Base-by-base conservation (phyloP, 192 early-diverging fungal species). In the Radiomyces spectabilis region DNA sequence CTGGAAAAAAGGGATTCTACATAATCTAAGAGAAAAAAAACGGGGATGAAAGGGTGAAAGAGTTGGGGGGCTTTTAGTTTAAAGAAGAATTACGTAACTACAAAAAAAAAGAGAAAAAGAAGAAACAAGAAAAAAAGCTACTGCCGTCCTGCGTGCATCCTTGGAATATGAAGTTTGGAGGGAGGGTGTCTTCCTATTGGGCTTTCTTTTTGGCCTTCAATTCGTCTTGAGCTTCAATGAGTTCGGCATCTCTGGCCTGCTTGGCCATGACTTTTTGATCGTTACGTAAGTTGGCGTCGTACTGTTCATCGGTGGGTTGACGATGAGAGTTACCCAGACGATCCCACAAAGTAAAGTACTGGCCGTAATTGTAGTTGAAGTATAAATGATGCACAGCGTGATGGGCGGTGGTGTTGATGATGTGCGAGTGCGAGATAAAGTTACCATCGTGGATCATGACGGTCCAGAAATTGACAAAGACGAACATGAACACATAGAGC, bases 331-430 rank as follows among this genome's bases (percentile, higher is more conserved):
- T 74, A 51, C 83, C 83, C 12, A 84, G 1, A 27, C 82, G 80
- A 57, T 90, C 93, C 87, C 93, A 98, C n/a, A 98, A 55, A 10
- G 95, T 98, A 18, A 90, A 92, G 69, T 95, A 98, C 74, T 99
- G 96, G 2, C 96, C 96, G 63, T 93, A 99, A 76, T 99, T 99
- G 82, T 97, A 99, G 79, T 97, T 95, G 70, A 99, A 99, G 73
- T 99, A 94, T 40, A 94, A 62, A 59, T 99, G 96, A 61, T 99
- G 96, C 27, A 99, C 83, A n/a, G 91, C 84, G 63, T 99, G 96
- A 62, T 99, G 96, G 7, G 96, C 96, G 2, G 90, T 84, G 13
- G 86, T 82, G 64, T 97, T 97, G 55, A 97, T 79, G 34, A 84
- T 60, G 0, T 76, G 54, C 48, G 83, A 79, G 44, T 71, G 74